Percentiles rank a stretch among this genome's conserved stretches.
phyloP scores from a whole-genome alignment of 441 rosid genomes.

The Dalechampia spathulata region DNA sequence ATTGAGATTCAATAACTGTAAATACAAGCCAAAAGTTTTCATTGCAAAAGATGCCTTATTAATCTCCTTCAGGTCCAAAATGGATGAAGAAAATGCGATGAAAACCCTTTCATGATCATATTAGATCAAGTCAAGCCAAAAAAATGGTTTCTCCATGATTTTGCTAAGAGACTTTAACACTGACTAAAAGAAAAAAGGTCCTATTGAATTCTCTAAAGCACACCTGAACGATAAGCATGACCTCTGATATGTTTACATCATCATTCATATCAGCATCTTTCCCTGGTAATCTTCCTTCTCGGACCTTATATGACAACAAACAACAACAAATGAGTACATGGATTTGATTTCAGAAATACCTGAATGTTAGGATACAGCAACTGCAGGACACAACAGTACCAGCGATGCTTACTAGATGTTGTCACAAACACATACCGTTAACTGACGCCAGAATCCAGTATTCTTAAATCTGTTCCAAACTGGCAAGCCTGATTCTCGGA shows the following conservation, averaged over 20 bases:
- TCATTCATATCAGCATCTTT: slow-evolving; percentile 39
- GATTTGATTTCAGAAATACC: slow-evolving; percentile 10
- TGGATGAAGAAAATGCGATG: slow-evolving; percentile 9
- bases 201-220: slow-evolving; percentile 16
- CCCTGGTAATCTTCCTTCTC: slow-evolving; percentile 73
- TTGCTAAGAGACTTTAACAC: neutral
- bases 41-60: slow-evolving; percentile 1
- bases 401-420: neutral
- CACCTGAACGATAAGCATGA: slow-evolving; percentile 97
- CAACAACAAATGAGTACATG: neutral
- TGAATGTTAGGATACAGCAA: slow-evolving; percentile 1
- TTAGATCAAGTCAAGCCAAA: slow-evolving; percentile 9
- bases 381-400: neutral
- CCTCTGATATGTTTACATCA: slow-evolving; percentile 53
- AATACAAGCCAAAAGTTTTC: slow-evolving; percentile 8
- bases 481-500: slow-evolving; percentile 66
- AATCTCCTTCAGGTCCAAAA: slow-evolving; percentile 1
- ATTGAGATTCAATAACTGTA: slow-evolving; percentile 6
- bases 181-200: too few species aligned
- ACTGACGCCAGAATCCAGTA: slow-evolving; percentile 91
- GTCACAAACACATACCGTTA: slow-evolving; percentile 48
- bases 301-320: slow-evolving; percentile 42
- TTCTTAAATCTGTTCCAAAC: slow-evolving; percentile 89
- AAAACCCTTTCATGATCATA: slow-evolving; percentile 2
- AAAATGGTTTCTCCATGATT: slow-evolving; percentile 4